phyloP scores from a whole-genome alignment of 2,329 filamentous ascomycete species.

The Penicillium sp. region DNA sequence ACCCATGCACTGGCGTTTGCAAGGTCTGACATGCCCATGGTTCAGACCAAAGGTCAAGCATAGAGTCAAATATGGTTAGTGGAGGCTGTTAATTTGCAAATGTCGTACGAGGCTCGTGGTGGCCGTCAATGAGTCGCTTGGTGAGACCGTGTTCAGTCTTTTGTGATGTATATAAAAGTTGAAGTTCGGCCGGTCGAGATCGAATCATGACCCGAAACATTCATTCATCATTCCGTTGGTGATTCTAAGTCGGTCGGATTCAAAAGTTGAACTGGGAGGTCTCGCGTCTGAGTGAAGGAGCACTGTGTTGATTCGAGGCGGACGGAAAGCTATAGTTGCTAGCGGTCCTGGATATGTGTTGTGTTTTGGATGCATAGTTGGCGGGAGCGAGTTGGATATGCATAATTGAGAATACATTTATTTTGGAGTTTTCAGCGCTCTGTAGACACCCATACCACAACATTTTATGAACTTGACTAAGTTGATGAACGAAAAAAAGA shows the following conservation, averaged over 20 bases:
- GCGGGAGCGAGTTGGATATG: not conserved
- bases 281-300: not conserved
- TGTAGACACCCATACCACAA: not conserved
- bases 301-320: not conserved
- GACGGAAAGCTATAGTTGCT: not conserved
- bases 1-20: not conserved
- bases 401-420: not conserved
- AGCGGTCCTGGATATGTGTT: not conserved
- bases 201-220: conserved; percentile 6
- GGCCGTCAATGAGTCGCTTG: not conserved
- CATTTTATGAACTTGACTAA: not conserved
- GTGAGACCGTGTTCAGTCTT: not conserved
- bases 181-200: not conserved
- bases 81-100: not conserved
- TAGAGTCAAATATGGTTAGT: not conserved
- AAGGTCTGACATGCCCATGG: not conserved
- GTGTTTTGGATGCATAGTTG: not conserved
- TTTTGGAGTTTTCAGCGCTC: not conserved
- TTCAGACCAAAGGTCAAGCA: not conserved
- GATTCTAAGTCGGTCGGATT: not conserved
- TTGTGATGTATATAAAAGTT: not conserved
- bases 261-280: not conserved
- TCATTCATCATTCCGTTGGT: not conserved
- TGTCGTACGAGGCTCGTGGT: not conserved
- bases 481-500: not conserved